Evolutionary conservation across 805 yeast genomes (phyloP).

Genomic region (Jamesozyma piceae): DNA sequence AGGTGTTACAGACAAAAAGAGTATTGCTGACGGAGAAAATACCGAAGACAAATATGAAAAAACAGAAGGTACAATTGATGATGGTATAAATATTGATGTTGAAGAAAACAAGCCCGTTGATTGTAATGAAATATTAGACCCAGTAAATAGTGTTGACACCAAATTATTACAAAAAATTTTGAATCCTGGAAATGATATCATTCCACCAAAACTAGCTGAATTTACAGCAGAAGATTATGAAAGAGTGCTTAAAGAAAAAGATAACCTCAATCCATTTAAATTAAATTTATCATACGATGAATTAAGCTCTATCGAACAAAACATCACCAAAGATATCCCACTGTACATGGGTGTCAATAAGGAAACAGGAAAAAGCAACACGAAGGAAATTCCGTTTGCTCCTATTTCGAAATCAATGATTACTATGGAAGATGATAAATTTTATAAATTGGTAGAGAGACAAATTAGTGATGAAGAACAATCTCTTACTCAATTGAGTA

Average conservation of each 20-base stretch:
- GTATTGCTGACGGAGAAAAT: too few relatives aligned
- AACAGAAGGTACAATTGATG: slow-evolving; percentile 4
- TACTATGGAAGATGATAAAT: slow-evolving; percentile 55
- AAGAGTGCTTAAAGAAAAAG: slow-evolving; percentile 2
- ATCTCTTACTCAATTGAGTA: slow-evolving; percentile 27
- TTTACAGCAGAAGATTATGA: slow-evolving; percentile 25
- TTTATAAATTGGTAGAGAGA: slow-evolving; percentile 47
- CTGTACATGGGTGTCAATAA: slow-evolving; percentile 24
- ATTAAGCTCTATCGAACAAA: slow-evolving; percentile 26
- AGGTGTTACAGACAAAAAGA: not conserved
- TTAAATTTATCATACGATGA: slow-evolving; percentile 26
- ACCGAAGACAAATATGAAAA: not conserved
- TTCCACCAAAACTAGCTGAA: slow-evolving; percentile 24
- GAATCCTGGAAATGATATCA: slow-evolving; percentile 27
- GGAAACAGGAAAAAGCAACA: slow-evolving; percentile 17
- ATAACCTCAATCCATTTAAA: slow-evolving; percentile 26
- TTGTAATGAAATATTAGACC: too few relatives aligned
- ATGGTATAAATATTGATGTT: slow-evolving; percentile 3
- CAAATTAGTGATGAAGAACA: slow-evolving; percentile 38
- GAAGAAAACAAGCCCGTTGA: too few relatives aligned
- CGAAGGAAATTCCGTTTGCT: slow-evolving; percentile 30
- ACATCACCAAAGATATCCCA: slow-evolving; percentile 30
- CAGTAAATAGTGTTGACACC: slow-evolving; percentile 31
- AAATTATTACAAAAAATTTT: slow-evolving; percentile 28
- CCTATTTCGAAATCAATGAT: slow-evolving; percentile 60